These are phyloP conservation scores for Dactylellina haptotyla DNA, from an alignment of 2,329 filamentous ascomycete species.

Conservation along the genomic window DNA sequence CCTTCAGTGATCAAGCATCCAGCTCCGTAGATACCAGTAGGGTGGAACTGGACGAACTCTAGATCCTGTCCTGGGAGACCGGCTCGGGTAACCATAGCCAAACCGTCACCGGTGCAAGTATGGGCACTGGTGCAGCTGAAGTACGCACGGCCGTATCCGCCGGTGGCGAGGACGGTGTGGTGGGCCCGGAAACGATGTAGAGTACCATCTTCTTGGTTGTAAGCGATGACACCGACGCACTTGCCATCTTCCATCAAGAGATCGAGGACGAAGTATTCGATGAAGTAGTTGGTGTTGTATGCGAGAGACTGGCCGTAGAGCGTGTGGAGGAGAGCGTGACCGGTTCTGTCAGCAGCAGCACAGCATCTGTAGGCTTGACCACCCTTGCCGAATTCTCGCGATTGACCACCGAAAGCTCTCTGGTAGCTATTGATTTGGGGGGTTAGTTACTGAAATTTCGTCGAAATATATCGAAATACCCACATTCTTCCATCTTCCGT, in stretches of 20 bases:
- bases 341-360: constrained; percentile 92
- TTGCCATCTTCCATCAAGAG: constrained; percentile 97
- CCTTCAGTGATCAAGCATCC: constrained; percentile 98
- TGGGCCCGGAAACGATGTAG: constrained; percentile 96
- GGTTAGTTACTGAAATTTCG: constrained; percentile 55
- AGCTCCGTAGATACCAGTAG: constrained; percentile 97
- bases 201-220: constrained; percentile 98
- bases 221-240: constrained; percentile 94
- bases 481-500: constrained; percentile 96
- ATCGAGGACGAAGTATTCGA: constrained; percentile 97
- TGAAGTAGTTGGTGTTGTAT: constrained; percentile 99
- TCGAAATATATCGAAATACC: constrained; percentile 59
- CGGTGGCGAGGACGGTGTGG: constrained; percentile 95
- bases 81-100: constrained; percentile 98
- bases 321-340: constrained; percentile 96
- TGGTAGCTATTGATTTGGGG: constrained; percentile 75
- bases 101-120: constrained; percentile 98
- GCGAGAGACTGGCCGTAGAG: constrained; percentile 96
- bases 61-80: constrained; percentile 99
- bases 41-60: constrained; percentile 99
- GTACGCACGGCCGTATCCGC: constrained; percentile 97
- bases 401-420: constrained; percentile 97
- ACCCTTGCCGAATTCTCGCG: constrained; percentile 92
- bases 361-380: constrained; percentile 98
- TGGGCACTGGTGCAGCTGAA: constrained; percentile 98